A percentile compares a stretch with the other conserved stretches of the same genome.
These are phyloP conservation scores for Aquanectria penicillioides DNA, from an alignment of 2,329 filamentous ascomycete genomes.

Conservation along the genomic window DNA sequence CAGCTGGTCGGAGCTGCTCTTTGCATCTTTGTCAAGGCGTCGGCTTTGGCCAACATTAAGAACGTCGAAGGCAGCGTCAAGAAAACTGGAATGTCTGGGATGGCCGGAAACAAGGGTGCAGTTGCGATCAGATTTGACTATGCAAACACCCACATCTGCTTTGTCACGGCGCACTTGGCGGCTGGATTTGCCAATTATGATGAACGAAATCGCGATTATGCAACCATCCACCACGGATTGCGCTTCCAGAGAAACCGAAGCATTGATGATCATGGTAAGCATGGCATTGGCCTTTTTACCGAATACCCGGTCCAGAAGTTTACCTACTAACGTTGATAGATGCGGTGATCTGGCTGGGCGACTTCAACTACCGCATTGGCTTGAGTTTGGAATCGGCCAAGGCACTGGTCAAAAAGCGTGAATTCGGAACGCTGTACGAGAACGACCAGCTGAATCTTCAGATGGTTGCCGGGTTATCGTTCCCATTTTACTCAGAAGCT, in stretches of 20 bases:
- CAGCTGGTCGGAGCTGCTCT: conserved; percentile 95
- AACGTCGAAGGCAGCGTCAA: conserved; percentile 97
- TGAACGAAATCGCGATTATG: conserved; percentile 92
- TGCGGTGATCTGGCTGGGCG: conserved; percentile 91
- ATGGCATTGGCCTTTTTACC: neutral
- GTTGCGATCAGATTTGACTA: conserved; percentile 97
- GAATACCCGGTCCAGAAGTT: neutral
- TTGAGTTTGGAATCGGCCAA: conserved; percentile 81
- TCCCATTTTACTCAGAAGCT: conserved; percentile 91
- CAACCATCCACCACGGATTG: conserved; percentile 86
- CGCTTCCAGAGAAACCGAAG: conserved; percentile 90
- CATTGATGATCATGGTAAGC: conserved; percentile 86
- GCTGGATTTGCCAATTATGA: conserved; percentile 98
- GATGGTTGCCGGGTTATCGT: conserved; percentile 92
- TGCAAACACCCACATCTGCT: conserved; percentile 90
- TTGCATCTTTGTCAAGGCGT: conserved; percentile 88
- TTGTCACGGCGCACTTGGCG: conserved; percentile 95
- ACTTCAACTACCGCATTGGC: conserved; percentile 98
- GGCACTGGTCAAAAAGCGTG: conserved; percentile 74
- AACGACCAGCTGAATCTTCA: conserved; percentile 97
- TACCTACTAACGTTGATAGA: conserved; percentile 52
- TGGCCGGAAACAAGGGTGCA: conserved; percentile 97
- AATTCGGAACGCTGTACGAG: conserved; percentile 84
- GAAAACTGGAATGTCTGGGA: conserved; percentile 93
- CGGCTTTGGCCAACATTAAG: conserved; percentile 83